phyloP scores from a whole-genome alignment of 2,329 filamentous ascomycete species.

The Claviceps quebecensis region DNA sequence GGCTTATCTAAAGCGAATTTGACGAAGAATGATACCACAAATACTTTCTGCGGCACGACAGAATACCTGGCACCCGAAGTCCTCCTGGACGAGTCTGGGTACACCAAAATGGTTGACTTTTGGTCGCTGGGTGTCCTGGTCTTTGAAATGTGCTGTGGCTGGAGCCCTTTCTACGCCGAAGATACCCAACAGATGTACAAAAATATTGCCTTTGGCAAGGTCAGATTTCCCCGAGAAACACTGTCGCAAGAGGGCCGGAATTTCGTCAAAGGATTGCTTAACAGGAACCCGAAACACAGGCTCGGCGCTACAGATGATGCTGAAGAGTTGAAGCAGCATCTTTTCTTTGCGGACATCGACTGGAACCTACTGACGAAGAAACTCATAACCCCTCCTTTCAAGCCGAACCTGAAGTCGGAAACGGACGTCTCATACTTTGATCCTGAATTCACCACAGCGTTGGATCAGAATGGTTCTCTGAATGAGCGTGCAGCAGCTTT shows the following conservation, averaged over 20 bases:
- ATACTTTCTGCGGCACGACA: slow-evolving; percentile 96
- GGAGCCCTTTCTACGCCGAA: slow-evolving; percentile 97
- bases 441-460: slow-evolving; percentile 90
- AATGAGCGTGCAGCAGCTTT: slow-evolving; percentile 83
- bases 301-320: slow-evolving; percentile 85
- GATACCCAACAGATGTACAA: slow-evolving; percentile 99
- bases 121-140: slow-evolving; percentile 96
- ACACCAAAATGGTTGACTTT: slow-evolving; percentile 99
- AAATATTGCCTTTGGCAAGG: slow-evolving; percentile 98
- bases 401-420: slow-evolving; percentile 90
- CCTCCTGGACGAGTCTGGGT: slow-evolving; percentile 86
- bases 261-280: slow-evolving; percentile 94
- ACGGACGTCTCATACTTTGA: slow-evolving; percentile 97
- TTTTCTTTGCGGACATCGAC: slow-evolving; percentile 89
- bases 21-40: slow-evolving; percentile 93
- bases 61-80: slow-evolving; percentile 96
- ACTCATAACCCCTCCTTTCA: slow-evolving; percentile 89
- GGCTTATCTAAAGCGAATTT: slow-evolving; percentile 95
- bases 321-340: slow-evolving; percentile 82
- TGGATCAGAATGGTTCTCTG: slow-evolving; percentile 73
- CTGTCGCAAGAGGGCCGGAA: slow-evolving; percentile 89
- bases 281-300: slow-evolving; percentile 91
- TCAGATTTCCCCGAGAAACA: slow-evolving; percentile 88
- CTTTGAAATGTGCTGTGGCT: slow-evolving; percentile 99
- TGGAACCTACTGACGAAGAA: slow-evolving; percentile 84